phyloP scores from a whole-genome alignment of 2,329 filamentous ascomycete species.

The Calcarisporium arbuscula region DNA sequence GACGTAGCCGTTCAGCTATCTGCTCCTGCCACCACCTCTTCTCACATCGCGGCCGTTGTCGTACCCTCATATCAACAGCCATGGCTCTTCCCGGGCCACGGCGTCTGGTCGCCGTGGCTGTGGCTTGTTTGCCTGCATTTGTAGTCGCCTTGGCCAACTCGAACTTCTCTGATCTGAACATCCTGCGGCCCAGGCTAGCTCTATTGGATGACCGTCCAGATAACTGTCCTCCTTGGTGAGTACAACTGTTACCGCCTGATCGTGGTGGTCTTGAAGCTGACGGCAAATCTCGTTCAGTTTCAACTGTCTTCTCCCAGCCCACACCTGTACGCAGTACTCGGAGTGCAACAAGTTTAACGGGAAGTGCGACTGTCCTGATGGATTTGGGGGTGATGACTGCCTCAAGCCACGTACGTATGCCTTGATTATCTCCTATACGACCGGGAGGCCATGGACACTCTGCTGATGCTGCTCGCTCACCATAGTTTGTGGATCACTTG shows the following conservation, averaged over 20 bases:
- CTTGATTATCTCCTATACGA: background rate
- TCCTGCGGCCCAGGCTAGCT: conserved; percentile 59
- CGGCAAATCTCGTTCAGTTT: conserved; percentile 61
- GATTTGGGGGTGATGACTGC: conserved; percentile 93
- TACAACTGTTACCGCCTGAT: too few relatives aligned
- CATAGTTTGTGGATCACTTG: conserved; percentile 78
- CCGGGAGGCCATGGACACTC: too few relatives aligned
- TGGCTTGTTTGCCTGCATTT: conserved; percentile 33
- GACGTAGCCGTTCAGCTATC: too few relatives aligned
- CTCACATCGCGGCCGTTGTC: conserved; percentile 10
- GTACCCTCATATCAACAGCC: conserved; percentile 15
- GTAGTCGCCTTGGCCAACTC: conserved; percentile 37
- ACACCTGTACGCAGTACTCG: conserved; percentile 85
- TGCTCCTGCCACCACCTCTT: conserved; percentile 1
- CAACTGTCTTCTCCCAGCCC: conserved; percentile 93
- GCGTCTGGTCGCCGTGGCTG: conserved; percentile 31
- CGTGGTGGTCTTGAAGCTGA: conserved; percentile 11
- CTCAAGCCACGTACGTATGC: conserved; percentile 61
- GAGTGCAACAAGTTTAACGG: conserved; percentile 85
- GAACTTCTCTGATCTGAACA: conserved; percentile 56
- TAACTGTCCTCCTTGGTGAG: conserved; percentile 72
- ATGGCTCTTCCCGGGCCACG: conserved; percentile 34
- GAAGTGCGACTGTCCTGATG: conserved; percentile 85
- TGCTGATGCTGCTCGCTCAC: background rate
- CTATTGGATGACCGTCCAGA: conserved; percentile 67